A percentile compares a stretch with the other conserved stretches of the same genome.
These are phyloP conservation scores for Amoebophrya sp. DNA, from an alignment of 169 alveolate species.

Conservation along the genomic window DNA sequence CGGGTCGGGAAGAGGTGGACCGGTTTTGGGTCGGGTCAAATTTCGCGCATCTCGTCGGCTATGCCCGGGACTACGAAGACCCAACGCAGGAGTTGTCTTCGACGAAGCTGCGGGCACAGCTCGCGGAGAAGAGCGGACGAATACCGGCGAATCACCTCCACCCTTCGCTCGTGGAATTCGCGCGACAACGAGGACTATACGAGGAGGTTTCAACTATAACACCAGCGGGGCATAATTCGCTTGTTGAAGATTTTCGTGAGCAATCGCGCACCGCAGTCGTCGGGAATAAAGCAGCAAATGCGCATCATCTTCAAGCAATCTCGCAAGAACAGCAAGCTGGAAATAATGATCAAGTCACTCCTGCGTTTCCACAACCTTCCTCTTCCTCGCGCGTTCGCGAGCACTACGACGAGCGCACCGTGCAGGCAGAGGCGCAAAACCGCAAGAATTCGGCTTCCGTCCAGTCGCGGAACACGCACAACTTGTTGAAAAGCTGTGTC, in stretches of 20 bases:
- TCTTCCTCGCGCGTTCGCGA: background rate
- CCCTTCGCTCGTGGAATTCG: background rate
- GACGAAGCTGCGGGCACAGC: background rate
- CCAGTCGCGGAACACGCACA: slow-evolving; percentile 5
- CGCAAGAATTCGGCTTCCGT: background rate
- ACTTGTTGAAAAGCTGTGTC: background rate
- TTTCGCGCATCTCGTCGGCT: background rate
- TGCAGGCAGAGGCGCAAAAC: background rate
- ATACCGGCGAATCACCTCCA: background rate
- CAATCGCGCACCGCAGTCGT: background rate
- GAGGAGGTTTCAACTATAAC: too few species aligned
- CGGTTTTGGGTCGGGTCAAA: background rate
- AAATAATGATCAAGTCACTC: too few species aligned
- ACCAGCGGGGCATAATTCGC: background rate
- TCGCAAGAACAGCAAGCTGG: too few species aligned
- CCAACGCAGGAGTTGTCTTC: background rate
- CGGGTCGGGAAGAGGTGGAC: background rate
- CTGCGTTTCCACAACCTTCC: too few species aligned
- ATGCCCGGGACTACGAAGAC: background rate
- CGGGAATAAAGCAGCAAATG: too few species aligned
- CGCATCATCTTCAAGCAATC: too few species aligned
- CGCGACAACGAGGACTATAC: background rate
- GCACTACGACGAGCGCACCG: background rate
- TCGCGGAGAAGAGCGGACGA: background rate
- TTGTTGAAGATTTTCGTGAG: background rate